Percentiles rank a stretch among this genome's conserved stretches.
Evolutionary conservation across 768 basidiomycete species (phyloP).

Genomic region (Trametes elegans): DNA sequence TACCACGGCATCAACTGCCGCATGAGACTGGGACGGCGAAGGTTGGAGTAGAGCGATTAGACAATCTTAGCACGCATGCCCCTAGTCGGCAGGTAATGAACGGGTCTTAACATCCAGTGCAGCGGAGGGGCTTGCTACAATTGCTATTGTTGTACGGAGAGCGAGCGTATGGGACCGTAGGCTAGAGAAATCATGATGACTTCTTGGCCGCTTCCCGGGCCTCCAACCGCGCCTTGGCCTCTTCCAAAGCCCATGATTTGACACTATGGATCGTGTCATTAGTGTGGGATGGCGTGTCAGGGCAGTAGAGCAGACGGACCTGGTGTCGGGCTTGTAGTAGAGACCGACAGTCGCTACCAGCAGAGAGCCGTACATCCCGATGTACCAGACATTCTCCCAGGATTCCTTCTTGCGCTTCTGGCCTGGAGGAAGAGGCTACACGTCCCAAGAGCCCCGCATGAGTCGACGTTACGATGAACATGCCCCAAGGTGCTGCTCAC

Average conservation of each 20-base stretch:
- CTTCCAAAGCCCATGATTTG: conserved; percentile 88
- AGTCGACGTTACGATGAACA: neutral
- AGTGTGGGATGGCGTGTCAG: neutral
- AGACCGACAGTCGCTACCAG: conserved; percentile 69
- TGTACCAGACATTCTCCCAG: conserved; percentile 90
- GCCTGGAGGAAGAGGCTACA: conserved; percentile 71
- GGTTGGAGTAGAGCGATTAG: neutral
- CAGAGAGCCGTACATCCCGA: conserved; percentile 91
- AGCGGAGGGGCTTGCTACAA: neutral
- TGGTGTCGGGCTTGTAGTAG: conserved; percentile 93
- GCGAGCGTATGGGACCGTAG: too few species aligned
- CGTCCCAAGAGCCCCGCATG: neutral
- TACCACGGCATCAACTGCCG: conserved; percentile 19
- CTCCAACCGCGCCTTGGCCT: conserved; percentile 89
- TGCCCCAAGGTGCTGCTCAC: conserved; percentile 38
- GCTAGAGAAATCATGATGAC: too few species aligned
- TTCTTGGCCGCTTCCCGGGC: conserved; percentile 87
- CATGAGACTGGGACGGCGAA: neutral
- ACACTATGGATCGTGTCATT: conserved; percentile 49
- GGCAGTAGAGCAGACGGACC: conserved; percentile 46
- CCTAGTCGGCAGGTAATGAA: conserved; percentile 11
- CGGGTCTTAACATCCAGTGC: conserved; percentile 11
- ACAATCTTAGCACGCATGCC: conserved; percentile 15
- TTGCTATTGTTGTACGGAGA: neutral
- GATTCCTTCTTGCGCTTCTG: conserved; percentile 85